Evolutionary conservation across 169 alveolate genomes (phyloP).

Genomic region (Perkinsus marinus): DNA sequence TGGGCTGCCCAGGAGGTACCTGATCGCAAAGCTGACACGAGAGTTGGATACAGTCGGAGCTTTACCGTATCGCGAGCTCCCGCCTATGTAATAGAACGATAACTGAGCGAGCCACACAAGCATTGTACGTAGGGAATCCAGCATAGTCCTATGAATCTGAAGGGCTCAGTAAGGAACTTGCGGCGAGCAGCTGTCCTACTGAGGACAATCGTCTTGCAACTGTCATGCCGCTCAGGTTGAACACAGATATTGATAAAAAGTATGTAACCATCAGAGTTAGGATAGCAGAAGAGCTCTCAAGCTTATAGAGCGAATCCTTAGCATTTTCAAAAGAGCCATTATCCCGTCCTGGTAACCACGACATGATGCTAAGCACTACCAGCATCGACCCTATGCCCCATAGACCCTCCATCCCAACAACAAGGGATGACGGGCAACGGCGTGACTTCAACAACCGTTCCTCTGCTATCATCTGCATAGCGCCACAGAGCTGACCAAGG

Average conservation of each 20-base stretch:
- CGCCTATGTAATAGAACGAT: background rate
- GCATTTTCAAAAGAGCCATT: background rate
- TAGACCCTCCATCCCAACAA: background rate
- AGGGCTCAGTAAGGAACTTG: background rate
- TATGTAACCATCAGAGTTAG: background rate
- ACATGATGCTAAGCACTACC: background rate
- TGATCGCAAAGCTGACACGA: background rate
- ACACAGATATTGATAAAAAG: background rate
- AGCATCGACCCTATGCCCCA: background rate
- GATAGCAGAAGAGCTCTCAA: background rate
- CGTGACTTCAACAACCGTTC: background rate
- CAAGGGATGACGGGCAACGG: background rate
- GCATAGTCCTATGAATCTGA: background rate
- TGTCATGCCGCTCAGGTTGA: background rate
- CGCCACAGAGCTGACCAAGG: background rate
- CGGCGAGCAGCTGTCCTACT: background rate
- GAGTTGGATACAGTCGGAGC: no score
- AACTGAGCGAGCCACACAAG: background rate
- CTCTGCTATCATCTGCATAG: background rate
- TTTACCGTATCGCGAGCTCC: background rate
- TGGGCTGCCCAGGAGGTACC: background rate
- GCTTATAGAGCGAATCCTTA: background rate
- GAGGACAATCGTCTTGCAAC: background rate
- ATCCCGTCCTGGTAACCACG: background rate
- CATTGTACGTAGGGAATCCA: background rate